Conservation (phyloP, 2,329 filamentous ascomycete genomes). For the Emergomyces pasteurianus region DNA sequence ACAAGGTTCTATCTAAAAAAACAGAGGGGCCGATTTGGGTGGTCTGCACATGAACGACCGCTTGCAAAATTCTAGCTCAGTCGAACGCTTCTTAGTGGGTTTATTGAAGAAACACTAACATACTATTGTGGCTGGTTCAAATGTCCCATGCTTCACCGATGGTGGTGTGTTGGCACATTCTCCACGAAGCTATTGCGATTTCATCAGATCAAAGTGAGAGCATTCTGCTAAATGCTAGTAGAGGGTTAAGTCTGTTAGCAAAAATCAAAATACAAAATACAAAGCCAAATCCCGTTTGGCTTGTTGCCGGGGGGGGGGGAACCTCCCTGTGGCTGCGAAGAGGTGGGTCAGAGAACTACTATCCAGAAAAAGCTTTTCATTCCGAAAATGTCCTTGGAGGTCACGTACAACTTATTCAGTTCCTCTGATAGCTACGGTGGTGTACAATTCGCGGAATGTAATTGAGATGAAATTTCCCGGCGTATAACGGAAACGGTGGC, state of each 20-base stretch:
- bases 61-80: not conserved
- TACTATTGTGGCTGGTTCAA: not conserved
- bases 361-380: not conserved
- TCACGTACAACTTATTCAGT: too few species aligned
- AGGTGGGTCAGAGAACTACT: not conserved
- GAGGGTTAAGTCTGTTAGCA: not conserved
- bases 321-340: not conserved
- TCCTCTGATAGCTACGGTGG: not conserved
- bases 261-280: too few species aligned
- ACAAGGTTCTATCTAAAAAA: not conserved
- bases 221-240: not conserved
- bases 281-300: not conserved
- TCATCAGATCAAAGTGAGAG: not conserved
- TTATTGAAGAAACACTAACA: not conserved
- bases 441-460: not conserved
- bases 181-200: not conserved
- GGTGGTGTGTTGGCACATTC: not conserved
- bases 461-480: not conserved
- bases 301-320: not conserved
- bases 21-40: not conserved
- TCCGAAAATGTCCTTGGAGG: not conserved
- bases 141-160: not conserved
- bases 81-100: not conserved
- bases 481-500: not conserved
- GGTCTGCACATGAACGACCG: too few species aligned